Evolutionary conservation across 1,139 yeast species (phyloP).

Genomic region (Pichia sp.): DNA sequence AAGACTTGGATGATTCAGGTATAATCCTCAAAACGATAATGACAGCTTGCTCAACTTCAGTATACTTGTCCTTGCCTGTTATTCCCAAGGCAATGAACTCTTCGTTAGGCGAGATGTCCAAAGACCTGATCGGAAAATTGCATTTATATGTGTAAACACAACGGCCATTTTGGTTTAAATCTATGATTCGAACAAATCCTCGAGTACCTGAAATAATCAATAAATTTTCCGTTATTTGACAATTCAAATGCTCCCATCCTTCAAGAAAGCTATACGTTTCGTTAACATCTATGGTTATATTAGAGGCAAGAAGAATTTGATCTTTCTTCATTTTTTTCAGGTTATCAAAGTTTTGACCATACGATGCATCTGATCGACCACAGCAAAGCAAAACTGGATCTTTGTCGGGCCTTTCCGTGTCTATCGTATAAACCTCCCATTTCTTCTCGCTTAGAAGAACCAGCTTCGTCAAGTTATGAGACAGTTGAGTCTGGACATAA

Average conservation of each 20-base stretch:
- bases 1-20: slow-evolving; percentile 4
- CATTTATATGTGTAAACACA: slow-evolving; percentile 65
- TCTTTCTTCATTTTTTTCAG: slow-evolving; percentile 22
- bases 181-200: slow-evolving; percentile 63
- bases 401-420: slow-evolving; percentile 32
- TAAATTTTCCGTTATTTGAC: slow-evolving; percentile 54
- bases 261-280: slow-evolving; percentile 18
- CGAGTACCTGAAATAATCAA: slow-evolving; percentile 68
- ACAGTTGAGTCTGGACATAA: slow-evolving; percentile 55
- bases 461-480: slow-evolving; percentile 54
- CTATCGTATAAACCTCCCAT: slow-evolving; percentile 64
- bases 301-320: slow-evolving; percentile 21
- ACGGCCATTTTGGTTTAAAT: slow-evolving; percentile 48
- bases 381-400: slow-evolving; percentile 57
- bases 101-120: slow-evolving; percentile 62
- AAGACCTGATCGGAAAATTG: slow-evolving; percentile 71
- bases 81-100: slow-evolving; percentile 71
- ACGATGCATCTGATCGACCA: slow-evolving; percentile 64
- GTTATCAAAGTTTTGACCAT: slow-evolving; percentile 41
- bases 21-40: slow-evolving; percentile 38
- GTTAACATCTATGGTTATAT: slow-evolving; percentile 19
- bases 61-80: slow-evolving; percentile 65
- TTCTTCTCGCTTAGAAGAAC: slow-evolving; percentile 58
- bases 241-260: slow-evolving; percentile 60
- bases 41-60: slow-evolving; percentile 74